Conservation (phyloP, 495 filamentous ascomycete genomes). For the Wilcoxina mikolae region DNA sequence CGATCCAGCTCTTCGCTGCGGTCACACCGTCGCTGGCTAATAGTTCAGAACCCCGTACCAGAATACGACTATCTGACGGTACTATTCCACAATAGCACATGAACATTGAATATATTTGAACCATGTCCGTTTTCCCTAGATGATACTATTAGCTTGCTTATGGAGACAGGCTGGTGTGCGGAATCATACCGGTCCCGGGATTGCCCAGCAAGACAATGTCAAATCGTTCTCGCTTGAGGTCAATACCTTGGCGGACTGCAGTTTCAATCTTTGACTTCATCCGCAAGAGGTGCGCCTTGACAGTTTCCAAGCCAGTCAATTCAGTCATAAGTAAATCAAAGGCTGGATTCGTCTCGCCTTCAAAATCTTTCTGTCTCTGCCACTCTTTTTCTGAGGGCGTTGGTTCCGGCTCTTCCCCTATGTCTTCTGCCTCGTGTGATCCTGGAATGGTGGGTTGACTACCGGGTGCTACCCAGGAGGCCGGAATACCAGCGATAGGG, state of each 20-base stretch:
- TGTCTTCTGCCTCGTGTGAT: too few relatives aligned
- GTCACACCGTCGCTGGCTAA: conserved; percentile 48
- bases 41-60: conserved; percentile 61
- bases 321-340: conserved; percentile 47
- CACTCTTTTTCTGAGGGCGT: conserved; percentile 38
- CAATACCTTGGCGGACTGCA: conserved; percentile 39
- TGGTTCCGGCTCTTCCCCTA: not conserved
- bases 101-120: conserved; percentile 56
- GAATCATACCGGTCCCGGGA: conserved; percentile 43
- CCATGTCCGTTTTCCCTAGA: conserved; percentile 66
- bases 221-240: conserved; percentile 48
- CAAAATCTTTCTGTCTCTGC: conserved; percentile 42
- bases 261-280: conserved; percentile 57
- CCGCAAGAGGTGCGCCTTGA: conserved; percentile 46
- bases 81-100: conserved; percentile 43
- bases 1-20: conserved; percentile 43
- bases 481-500: too few relatives aligned
- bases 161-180: not conserved
- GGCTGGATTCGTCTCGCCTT: conserved; percentile 37
- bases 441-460: too few relatives aligned
- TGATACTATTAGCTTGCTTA: not conserved
- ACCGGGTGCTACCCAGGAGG: too few relatives aligned
- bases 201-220: conserved; percentile 56
- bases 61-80: conserved; percentile 50
- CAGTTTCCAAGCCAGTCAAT: conserved; percentile 57